phyloP scores from a whole-genome alignment of 768 basidiomycete species.

The Tulasnella sp. region DNA sequence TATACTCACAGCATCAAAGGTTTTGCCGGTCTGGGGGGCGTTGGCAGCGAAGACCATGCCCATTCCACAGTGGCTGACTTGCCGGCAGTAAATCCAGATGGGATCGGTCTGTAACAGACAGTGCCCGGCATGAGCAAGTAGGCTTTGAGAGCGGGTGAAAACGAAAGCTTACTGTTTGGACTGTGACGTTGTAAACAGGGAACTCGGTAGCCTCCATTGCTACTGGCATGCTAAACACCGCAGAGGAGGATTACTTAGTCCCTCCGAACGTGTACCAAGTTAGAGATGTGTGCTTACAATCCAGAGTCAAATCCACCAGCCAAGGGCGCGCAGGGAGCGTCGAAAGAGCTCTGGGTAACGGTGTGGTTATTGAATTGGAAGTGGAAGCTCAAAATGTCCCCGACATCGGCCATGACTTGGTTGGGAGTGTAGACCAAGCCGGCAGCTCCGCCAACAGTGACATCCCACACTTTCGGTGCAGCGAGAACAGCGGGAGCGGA shows the following conservation, averaged over 20 bases:
- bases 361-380: conserved; percentile 59
- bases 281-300: conserved; percentile 45
- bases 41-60: conserved; percentile 61
- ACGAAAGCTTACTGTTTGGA: conserved; percentile 30
- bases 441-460: conserved; percentile 28
- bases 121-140: not conserved
- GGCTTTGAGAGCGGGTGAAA: not conserved
- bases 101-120: conserved; percentile 44
- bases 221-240: conserved; percentile 17
- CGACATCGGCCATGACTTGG: conserved; percentile 37
- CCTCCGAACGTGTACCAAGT: not conserved
- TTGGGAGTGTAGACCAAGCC: conserved; percentile 26
- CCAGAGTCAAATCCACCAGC: conserved; percentile 55
- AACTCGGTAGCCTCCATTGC: conserved; percentile 16
- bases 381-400: conserved; percentile 50
- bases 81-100: conserved; percentile 56
- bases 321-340: conserved; percentile 45
- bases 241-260: not conserved
- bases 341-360: conserved; percentile 55
- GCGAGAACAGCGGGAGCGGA: not conserved
- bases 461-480: conserved; percentile 5
- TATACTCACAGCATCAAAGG: conserved; percentile 16
- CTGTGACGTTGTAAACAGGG: conserved; percentile 28
- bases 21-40: conserved; percentile 42
- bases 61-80: conserved; percentile 49